Conservation (phyloP, 176 grass and related monocot genomes). For the Saccharum spontaneum region DNA sequence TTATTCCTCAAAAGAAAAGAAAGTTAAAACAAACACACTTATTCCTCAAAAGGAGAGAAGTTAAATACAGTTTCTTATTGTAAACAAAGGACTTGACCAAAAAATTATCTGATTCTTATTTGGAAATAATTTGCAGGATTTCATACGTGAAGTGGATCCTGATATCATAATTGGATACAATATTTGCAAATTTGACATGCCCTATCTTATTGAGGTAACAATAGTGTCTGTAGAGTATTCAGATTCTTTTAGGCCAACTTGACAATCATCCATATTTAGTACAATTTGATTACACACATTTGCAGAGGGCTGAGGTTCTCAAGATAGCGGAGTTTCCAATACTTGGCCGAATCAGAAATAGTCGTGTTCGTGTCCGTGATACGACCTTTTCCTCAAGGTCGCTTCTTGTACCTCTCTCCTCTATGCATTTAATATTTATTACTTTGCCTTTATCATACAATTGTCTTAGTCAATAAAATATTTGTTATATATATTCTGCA, state of each 20-base stretch:
- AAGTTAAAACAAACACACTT: background rate
- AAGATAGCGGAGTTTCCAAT: slow-evolving; percentile 90
- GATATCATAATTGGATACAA: slow-evolving; percentile 99
- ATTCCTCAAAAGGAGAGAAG: background rate
- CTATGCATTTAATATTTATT: slow-evolving; percentile 31
- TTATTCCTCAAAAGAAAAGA: background rate
- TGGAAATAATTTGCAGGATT: slow-evolving; percentile 67
- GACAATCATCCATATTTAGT: slow-evolving; percentile 1
- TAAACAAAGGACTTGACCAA: background rate
- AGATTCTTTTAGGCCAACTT: slow-evolving; percentile 6
- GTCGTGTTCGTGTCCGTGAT: slow-evolving; percentile 83
- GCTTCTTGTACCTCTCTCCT: background rate
- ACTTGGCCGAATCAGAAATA: slow-evolving; percentile 94
- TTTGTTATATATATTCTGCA: slow-evolving; percentile 4
- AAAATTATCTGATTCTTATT: slow-evolving; percentile 27
- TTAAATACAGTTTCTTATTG: slow-evolving; percentile 10
- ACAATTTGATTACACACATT: slow-evolving; percentile 29
- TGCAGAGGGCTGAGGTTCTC: slow-evolving; percentile 95
- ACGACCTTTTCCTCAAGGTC: slow-evolving; percentile 94
- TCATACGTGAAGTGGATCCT: slow-evolving; percentile 86
- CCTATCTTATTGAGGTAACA: slow-evolving; percentile 94
- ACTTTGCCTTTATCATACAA: background rate
- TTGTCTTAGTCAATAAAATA: background rate
- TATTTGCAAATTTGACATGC: slow-evolving; percentile 98
- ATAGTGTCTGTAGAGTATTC: background rate